Base-by-base conservation (phyloP, 176 grass and related monocot species). In the Avena eriantha region DNA sequence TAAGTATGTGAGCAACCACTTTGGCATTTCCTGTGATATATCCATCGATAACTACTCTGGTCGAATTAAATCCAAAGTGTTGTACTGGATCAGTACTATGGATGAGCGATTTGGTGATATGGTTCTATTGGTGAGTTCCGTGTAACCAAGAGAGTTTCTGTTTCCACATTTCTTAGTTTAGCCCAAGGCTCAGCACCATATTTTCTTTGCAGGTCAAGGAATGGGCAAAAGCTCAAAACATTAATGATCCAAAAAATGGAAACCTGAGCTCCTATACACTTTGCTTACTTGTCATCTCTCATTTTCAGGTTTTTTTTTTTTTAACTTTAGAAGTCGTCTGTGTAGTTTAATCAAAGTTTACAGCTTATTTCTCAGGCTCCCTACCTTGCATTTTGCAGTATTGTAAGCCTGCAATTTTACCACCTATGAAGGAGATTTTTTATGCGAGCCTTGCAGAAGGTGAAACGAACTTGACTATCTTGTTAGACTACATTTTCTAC, bases 181-280 rank as follows among this genome's bases (percentile, higher is more conserved):
- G 19, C 21, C 24, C 55, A 89, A 74, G 14, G 76, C 18, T 92
- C 16, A 19, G n/a, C 73, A 69, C 61, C 18, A 84, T 47, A 67
- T 29, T 88, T 83, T 89, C 45, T 16, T 24, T 92, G 49, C 91
- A 98, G 96, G 88, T 90, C 45, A 98, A 98, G 75, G 96, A 98
- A 90, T 98, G 96, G 96, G 96, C 96, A 16, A 98, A 92, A 92
- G 88, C 93, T 74, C 93, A 95, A 88, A 84, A 88, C 46, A 98
- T 98, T 35, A 98, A 98, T 35, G 82, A 95, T 87, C 83, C 96
- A 8, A 98, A 98, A 87, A 73, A 46, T n/a, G 93, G 92, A 22
- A 91, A 92, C 76, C 82, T 98, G 12, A 98, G 89, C 84, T 95
- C 96, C 12, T 98, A 91, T 87, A 90, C 96, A 10, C 78, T 98